These are phyloP conservation scores for Xylaria intraflava DNA, from an alignment of 495 filamentous ascomycete genomes.

Conservation along the genomic window DNA sequence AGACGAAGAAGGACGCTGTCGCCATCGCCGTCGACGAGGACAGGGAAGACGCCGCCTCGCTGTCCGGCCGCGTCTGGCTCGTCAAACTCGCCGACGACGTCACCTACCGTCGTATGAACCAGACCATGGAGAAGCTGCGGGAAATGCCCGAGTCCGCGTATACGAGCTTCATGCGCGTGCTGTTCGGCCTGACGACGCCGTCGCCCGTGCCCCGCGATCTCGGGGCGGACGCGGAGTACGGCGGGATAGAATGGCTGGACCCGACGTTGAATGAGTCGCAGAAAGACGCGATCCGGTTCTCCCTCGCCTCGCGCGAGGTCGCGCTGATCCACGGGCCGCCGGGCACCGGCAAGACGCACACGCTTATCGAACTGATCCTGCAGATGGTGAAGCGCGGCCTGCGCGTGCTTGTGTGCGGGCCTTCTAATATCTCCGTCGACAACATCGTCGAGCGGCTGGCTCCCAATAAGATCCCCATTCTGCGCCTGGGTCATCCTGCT, in stretches of 20 bases:
- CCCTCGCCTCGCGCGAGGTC: conserved; percentile 73
- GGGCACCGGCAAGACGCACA: conserved; percentile 97
- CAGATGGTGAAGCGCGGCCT: conserved; percentile 67
- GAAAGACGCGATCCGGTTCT: conserved; percentile 85
- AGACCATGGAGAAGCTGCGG: conserved; percentile 72
- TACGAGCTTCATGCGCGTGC: conserved; percentile 67
- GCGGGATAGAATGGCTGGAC: conserved; percentile 65
- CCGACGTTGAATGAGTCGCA: conserved; percentile 79
- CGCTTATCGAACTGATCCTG: conserved; percentile 87
- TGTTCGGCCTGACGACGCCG: conserved; percentile 67
- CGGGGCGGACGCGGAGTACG: conserved; percentile 26
- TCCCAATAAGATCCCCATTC: conserved; percentile 73
- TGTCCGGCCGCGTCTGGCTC: conserved; percentile 55
- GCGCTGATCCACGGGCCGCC: conserved; percentile 94
- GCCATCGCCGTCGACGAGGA: conserved; percentile 62
- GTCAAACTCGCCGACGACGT: conserved; percentile 96
- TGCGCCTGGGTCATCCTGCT: conserved; percentile 89
- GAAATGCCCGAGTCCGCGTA: conserved; percentile 66
- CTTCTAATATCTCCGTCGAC: conserved; percentile 94
- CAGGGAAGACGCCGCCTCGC: conserved; percentile 53
- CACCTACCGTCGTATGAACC: conserved; percentile 84
- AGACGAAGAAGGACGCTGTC: conserved; percentile 56
- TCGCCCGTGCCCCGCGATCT: conserved; percentile 47
- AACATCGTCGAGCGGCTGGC: conserved; percentile 96
- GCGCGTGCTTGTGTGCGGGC: conserved; percentile 85